Conservation (phyloP, 1,139 yeast genomes). For the Entelexis paramagnoliae region DNA sequence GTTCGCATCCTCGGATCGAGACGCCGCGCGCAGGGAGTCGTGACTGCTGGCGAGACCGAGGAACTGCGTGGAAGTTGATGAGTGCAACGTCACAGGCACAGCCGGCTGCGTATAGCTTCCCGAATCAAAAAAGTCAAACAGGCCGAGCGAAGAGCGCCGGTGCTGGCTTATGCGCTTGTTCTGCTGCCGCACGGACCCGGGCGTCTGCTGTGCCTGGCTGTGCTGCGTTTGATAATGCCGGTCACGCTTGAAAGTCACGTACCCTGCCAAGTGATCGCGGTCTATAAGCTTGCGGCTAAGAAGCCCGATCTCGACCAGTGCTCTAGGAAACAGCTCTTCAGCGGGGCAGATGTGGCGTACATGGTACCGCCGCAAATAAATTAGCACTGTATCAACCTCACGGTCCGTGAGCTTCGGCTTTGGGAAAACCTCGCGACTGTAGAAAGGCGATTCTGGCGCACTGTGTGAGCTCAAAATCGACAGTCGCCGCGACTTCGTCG, state of each 20-base stretch:
- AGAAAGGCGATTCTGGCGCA: conserved; percentile 27
- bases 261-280: conserved; percentile 21
- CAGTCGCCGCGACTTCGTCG: conserved; percentile 27
- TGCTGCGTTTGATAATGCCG: conserved; percentile 17
- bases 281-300: conserved; percentile 30
- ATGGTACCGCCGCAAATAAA: conserved; percentile 30
- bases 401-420: conserved; percentile 31
- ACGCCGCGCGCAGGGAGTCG: conserved; percentile 14
- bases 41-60: conserved; percentile 17
- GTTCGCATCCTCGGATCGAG: conserved; percentile 7
- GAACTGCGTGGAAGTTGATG: conserved; percentile 22
- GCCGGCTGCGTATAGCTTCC: conserved; percentile 6
- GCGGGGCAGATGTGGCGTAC: conserved; percentile 33
- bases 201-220: conserved; percentile 10
- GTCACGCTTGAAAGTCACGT: conserved; percentile 22
- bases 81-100: conserved; percentile 16
- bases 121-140: conserved; percentile 21
- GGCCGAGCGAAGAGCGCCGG: conserved; percentile 20
- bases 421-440: conserved; percentile 29
- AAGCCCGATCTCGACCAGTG: conserved; percentile 32
- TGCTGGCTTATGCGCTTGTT: conserved; percentile 15
- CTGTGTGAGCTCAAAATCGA: conserved; percentile 26
- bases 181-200: not conserved
- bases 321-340: conserved; percentile 33
- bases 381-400: conserved; percentile 30